Conservation (phyloP, 352 stramenopile genomes). For the Globisporangium polare region DNA sequence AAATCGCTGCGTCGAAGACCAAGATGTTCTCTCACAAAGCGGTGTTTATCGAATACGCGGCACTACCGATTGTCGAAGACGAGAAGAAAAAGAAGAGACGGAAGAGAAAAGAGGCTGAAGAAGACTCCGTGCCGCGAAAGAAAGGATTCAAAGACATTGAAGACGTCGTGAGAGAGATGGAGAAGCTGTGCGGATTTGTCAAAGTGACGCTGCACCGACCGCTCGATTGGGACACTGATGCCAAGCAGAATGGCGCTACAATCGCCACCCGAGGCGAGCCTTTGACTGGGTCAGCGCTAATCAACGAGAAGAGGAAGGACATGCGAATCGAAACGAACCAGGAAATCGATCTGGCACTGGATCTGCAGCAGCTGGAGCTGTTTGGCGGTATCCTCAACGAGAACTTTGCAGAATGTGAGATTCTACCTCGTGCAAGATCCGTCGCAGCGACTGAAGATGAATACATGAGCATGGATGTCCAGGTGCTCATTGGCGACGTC, state of each 20-base stretch:
- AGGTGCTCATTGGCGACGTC: constrained; percentile 44
- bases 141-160: constrained; percentile 32
- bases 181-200: constrained; percentile 42
- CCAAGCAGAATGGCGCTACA: background rate
- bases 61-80: constrained; percentile 30
- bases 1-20: constrained; percentile 24
- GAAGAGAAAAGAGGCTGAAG: constrained; percentile 2
- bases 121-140: background rate
- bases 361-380: constrained; percentile 63
- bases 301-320: background rate
- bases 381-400: constrained; percentile 56
- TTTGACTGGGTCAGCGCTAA: background rate
- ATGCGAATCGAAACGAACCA: constrained; percentile 12
- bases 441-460: constrained; percentile 29
- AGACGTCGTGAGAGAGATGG: constrained; percentile 44
- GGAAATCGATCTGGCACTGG: constrained; percentile 35
- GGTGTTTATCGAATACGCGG: constrained; percentile 47
- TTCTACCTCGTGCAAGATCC: background rate
- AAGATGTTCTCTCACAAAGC: constrained; percentile 27
- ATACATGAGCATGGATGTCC: constrained; percentile 34
- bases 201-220: constrained; percentile 30
- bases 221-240: constrained; percentile 30
- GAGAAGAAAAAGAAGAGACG: constrained; percentile 21
- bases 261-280: background rate
- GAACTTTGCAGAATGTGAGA: constrained; percentile 40